These are phyloP conservation scores for Elsinoe perseae DNA, from an alignment of 2,329 filamentous ascomycete species.

Conservation along the genomic window DNA sequence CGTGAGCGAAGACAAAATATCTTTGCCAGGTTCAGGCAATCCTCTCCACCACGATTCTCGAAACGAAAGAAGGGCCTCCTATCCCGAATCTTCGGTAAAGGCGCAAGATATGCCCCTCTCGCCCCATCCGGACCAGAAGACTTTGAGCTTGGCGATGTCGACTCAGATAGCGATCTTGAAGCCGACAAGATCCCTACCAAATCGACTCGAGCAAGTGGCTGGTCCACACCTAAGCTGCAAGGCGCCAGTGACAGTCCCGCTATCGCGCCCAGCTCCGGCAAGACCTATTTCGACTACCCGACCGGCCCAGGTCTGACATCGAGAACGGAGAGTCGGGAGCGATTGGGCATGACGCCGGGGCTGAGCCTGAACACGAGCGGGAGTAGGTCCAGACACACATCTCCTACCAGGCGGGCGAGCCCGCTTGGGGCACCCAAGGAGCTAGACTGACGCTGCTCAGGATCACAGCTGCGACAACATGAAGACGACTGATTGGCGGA, in stretches of 20 bases:
- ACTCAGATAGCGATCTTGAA: conserved; percentile 15
- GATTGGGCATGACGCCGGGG: conserved; percentile 40
- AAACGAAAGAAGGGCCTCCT: conserved; percentile 53
- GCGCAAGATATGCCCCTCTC: conserved; percentile 65
- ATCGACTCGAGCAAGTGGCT: conserved; percentile 50
- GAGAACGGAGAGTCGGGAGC: conserved; percentile 78
- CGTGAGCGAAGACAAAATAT: conserved; percentile 60
- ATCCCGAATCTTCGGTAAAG: conserved; percentile 44
- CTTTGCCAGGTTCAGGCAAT: conserved; percentile 49
- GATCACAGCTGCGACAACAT: conserved; percentile 12
- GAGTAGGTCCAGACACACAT: conserved; percentile 14
- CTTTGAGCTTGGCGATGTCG: conserved; percentile 65
- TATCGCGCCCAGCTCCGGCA: conserved; percentile 9
- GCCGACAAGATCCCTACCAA: conserved; percentile 33
- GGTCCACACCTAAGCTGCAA: conserved; percentile 58
- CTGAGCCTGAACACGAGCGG: conserved; percentile 8
- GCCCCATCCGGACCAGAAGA: conserved; percentile 68
- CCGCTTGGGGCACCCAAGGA: conserved; percentile 11
- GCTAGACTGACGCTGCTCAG: conserved; percentile 10
- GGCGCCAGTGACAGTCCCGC: conserved; percentile 16
- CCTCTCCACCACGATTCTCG: conserved; percentile 41
- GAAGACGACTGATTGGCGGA: neutral
- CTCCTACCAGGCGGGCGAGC: conserved; percentile 11
- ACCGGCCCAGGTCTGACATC: conserved; percentile 56
- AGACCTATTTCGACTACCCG: conserved; percentile 42